phyloP scores from a whole-genome alignment of 352 stramenopile genomes.

The Globisporangium paroecandrum region DNA sequence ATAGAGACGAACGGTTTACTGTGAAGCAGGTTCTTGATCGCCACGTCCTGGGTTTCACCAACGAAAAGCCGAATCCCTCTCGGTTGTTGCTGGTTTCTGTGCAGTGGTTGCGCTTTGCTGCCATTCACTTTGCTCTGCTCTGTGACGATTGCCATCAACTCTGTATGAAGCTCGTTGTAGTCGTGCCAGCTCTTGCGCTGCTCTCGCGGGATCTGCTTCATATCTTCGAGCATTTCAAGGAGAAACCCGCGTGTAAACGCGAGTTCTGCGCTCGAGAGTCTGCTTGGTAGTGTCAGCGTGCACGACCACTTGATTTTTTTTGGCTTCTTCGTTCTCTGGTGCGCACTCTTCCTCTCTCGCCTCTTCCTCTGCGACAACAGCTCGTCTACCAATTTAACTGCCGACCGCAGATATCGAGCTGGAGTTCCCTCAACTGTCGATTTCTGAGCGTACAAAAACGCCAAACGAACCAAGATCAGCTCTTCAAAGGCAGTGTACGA shows the following conservation, averaged over 20 bases:
- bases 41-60: slow-evolving; percentile 37
- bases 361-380: slow-evolving; percentile 29
- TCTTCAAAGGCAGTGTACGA: slow-evolving; percentile 49
- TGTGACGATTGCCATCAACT: slow-evolving; percentile 32
- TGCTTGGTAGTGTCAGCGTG: slow-evolving; percentile 23
- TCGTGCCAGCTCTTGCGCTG: slow-evolving; percentile 38
- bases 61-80: slow-evolving; percentile 40
- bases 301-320: slow-evolving; percentile 37
- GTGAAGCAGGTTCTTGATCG: slow-evolving; percentile 36
- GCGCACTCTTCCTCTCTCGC: not conserved
- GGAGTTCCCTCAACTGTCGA: slow-evolving; percentile 1
- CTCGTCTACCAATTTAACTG: slow-evolving; percentile 28
- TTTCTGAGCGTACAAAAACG: slow-evolving; percentile 43
- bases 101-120: not conserved
- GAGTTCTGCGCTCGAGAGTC: slow-evolving; percentile 30
- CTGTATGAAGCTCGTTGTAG: slow-evolving; percentile 40
- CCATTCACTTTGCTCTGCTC: not conserved
- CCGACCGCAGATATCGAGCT: slow-evolving; percentile 20
- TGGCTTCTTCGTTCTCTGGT: slow-evolving; percentile 9
- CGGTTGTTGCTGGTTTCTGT: slow-evolving; percentile 11
- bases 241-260: slow-evolving; percentile 35
- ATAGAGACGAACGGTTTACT: slow-evolving; percentile 49
- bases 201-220: slow-evolving; percentile 21
- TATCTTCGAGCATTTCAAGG: slow-evolving; percentile 32
- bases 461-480: slow-evolving; percentile 43